A percentile compares a stretch with the other conserved stretches of the same genome.
phyloP scores from a whole-genome alignment of 2,329 filamentous ascomycete genomes.

The Colletotrichum sansevieriae region DNA sequence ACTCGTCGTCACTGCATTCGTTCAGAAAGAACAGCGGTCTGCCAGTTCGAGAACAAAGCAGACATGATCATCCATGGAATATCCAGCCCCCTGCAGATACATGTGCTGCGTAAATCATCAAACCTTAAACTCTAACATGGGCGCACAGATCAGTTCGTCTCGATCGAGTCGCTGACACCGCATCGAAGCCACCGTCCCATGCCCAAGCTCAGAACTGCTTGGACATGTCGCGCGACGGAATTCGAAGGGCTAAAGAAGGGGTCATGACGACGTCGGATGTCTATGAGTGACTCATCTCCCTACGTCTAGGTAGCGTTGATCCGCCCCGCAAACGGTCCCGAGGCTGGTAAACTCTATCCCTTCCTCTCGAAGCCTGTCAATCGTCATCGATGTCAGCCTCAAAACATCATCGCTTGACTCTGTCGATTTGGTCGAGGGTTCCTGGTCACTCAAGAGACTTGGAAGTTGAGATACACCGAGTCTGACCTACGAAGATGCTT shows the following conservation, averaged over 20 bases:
- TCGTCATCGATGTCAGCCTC: conserved; percentile 36
- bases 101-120: neutral
- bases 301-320: conserved; percentile 7
- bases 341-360: conserved; percentile 22
- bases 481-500: neutral
- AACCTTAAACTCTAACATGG: neutral
- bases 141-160: conserved; percentile 26
- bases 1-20: neutral
- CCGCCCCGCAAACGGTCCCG: conserved; percentile 28
- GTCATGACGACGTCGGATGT: conserved; percentile 6
- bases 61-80: neutral
- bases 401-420: neutral
- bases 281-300: neutral
- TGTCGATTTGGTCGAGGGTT: neutral
- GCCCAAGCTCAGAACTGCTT: conserved; percentile 10
- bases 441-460: neutral
- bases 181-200: conserved; percentile 16
- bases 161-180: conserved; percentile 17
- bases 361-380: neutral
- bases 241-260: neutral
- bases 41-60: neutral
- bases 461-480: neutral
- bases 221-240: conserved; percentile 1
- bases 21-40: conserved; percentile 2
- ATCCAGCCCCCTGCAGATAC: neutral